phyloP scores from a whole-genome alignment of 441 rosid genomes.

The Mallotus repandus region DNA sequence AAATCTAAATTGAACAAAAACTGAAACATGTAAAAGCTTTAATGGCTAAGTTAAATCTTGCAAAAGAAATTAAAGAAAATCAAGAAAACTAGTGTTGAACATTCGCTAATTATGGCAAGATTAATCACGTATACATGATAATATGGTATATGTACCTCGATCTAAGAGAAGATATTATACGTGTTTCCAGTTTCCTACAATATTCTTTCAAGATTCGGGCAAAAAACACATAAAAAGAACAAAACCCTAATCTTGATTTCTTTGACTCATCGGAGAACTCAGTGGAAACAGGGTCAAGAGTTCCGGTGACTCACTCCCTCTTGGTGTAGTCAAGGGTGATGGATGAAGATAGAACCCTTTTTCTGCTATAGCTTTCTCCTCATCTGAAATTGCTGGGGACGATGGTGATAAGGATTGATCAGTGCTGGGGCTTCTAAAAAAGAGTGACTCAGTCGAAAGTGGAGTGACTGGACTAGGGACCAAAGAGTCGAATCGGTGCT shows the following conservation, averaged over 20 bases:
- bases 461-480: slow-evolving; percentile 47
- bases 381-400: slow-evolving; percentile 32
- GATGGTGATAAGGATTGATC: slow-evolving; percentile 29
- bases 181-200: no score
- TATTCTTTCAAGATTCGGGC: not conserved
- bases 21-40: not conserved
- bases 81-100: not conserved
- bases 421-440: slow-evolving; percentile 26
- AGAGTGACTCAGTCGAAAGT: slow-evolving; percentile 26
- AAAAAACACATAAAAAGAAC: not conserved
- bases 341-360: slow-evolving; percentile 50
- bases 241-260: not conserved
- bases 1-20: not conserved
- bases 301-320: slow-evolving; percentile 45
- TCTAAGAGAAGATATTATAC: not conserved
- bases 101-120: not conserved
- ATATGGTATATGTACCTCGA: not conserved
- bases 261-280: slow-evolving; percentile 29
- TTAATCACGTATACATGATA: not conserved
- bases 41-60: not conserved
- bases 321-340: slow-evolving; percentile 43
- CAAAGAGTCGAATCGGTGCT: slow-evolving; percentile 19
- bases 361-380: slow-evolving; percentile 40
- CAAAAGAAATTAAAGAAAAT: not conserved
- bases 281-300: slow-evolving; percentile 52